Conservation (phyloP, 345 rosid species). For the Arabidopsis suecica region DNA sequence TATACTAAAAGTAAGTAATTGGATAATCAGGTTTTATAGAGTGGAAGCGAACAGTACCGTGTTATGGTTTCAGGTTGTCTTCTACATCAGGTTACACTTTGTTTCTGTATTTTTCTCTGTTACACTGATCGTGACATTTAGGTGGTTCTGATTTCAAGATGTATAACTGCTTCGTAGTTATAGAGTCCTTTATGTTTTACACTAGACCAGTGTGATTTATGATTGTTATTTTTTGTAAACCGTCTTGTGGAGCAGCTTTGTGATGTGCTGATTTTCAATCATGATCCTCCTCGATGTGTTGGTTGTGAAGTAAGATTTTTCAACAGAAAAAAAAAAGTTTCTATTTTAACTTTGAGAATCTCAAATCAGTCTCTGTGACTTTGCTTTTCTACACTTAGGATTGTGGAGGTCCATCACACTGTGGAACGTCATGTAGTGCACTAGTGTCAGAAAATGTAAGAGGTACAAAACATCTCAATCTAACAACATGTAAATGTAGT, state of each 20-base stretch:
- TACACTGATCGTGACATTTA: constrained; percentile 12
- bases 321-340: not conserved
- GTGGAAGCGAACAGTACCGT: constrained; percentile 65
- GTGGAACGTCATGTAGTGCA: constrained; percentile 87
- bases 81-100: constrained; percentile 82
- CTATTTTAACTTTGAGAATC: not conserved
- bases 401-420: constrained; percentile 80
- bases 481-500: constrained; percentile 1
- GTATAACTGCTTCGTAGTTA: not conserved
- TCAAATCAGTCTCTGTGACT: constrained; percentile 17
- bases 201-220: constrained; percentile 39
- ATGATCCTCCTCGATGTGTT: constrained; percentile 80
- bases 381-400: constrained; percentile 54
- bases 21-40: constrained; percentile 73
- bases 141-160: constrained; percentile 17
- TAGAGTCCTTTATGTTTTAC: not conserved
- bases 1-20: constrained; percentile 5
- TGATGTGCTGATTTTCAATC: constrained; percentile 84
- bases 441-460: constrained; percentile 60
- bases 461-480: constrained; percentile 55
- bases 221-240: constrained; percentile 40
- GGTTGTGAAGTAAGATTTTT: constrained; percentile 68
- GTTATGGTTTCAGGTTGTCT: constrained; percentile 99
- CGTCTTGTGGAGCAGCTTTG: constrained; percentile 78
- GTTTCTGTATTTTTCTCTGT: constrained; percentile 46